phyloP scores from a whole-genome alignment of 202 grass and related monocot species.

The Brachypodium distachyon region DNA sequence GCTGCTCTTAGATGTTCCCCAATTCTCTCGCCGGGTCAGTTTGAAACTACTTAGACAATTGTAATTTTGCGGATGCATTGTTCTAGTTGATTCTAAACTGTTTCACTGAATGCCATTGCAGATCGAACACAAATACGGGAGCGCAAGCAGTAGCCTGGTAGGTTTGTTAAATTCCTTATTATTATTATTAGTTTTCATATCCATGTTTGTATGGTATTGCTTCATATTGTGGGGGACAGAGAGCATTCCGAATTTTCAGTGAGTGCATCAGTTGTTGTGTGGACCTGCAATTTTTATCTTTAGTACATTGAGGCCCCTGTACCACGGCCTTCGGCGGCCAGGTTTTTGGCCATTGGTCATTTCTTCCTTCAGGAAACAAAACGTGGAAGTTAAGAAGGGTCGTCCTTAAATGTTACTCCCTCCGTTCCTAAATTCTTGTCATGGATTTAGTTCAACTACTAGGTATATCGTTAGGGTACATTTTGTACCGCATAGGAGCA shows the following conservation, averaged over 20 bases:
- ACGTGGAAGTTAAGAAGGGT: neutral
- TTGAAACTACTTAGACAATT: neutral
- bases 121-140: conserved; percentile 76
- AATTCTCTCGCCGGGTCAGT: conserved; percentile 59
- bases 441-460: too few relatives aligned
- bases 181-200: neutral
- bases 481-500: neutral
- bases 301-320: neutral
- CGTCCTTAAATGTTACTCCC: neutral
- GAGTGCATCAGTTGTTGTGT: neutral
- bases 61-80: neutral
- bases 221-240: neutral
- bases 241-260: neutral
- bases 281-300: neutral
- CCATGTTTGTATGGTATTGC: neutral
- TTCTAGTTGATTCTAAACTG: conserved; percentile 17
- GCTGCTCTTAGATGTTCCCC: conserved; percentile 48
- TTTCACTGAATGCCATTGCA: conserved; percentile 28
- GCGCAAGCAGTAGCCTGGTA: conserved; percentile 35
- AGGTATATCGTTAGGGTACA: neutral
- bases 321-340: neutral
- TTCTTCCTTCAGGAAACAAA: neutral
- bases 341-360: neutral
- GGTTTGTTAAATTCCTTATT: neutral
- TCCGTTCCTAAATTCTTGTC: too few relatives aligned